Conservation (phyloP, 225 moss, liverwort and hornwort genomes). For the Rhytidiadelphus loreus region DNA sequence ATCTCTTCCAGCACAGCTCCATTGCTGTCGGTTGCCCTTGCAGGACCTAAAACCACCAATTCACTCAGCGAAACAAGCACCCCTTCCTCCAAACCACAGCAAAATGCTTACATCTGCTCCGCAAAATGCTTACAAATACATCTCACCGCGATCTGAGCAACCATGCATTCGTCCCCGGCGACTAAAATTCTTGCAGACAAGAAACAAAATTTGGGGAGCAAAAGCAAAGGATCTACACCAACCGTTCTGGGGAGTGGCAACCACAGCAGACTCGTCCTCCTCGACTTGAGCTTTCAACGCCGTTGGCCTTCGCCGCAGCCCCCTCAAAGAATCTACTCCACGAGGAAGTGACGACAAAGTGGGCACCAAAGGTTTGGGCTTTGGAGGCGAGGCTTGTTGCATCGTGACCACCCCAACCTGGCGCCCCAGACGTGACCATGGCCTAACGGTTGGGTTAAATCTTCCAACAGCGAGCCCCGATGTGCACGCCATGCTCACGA, state of each 20-base stretch:
- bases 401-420: neutral
- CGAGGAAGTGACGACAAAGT: neutral
- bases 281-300: constrained; percentile 24
- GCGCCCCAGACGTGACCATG: neutral
- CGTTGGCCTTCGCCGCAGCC: neutral
- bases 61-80: neutral
- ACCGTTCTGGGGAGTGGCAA: constrained; percentile 19
- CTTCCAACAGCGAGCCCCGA: neutral
- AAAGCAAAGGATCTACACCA: neutral
- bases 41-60: constrained; percentile 4
- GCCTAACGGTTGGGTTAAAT: neutral
- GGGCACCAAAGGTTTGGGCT: neutral
- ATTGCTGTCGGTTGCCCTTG: neutral
- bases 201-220: neutral
- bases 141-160: neutral
- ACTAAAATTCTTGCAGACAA: neutral
- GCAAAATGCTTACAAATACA: neutral
- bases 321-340: neutral
- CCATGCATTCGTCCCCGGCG: neutral
- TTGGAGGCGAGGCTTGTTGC: neutral
- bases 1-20: neutral
- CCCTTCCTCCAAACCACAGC: neutral
- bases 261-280: constrained; percentile 19
- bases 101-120: neutral
- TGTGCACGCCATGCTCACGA: constrained; percentile 17